phyloP scores from a whole-genome alignment of 805 yeast genomes.

The Nakazawaea anatomiae region DNA sequence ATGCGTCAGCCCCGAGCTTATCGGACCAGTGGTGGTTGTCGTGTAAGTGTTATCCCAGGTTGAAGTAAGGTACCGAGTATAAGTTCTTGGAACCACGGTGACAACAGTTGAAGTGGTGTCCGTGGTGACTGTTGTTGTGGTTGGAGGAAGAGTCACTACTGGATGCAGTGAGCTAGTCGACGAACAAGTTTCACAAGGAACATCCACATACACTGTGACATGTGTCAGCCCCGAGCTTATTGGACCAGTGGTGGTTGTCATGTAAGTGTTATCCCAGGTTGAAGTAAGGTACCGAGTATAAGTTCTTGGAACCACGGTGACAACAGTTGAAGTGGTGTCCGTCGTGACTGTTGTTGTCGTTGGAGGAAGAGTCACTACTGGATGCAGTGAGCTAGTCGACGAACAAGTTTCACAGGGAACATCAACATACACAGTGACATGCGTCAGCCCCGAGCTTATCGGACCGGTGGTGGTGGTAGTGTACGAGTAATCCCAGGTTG shows the following conservation, averaged over 20 bases:
- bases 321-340: not conserved
- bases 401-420: not conserved
- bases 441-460: constrained; percentile 2
- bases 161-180: not conserved
- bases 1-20: constrained; percentile 3
- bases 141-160: not conserved
- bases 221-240: constrained; percentile 2
- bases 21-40: constrained; percentile 5
- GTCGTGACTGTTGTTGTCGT: not conserved
- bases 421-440: constrained; percentile 1
- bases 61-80: constrained; percentile 3
- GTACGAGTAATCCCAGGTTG: constrained; percentile 1
- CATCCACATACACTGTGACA: constrained; percentile 3
- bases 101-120: constrained; percentile 1
- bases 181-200: not conserved
- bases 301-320: not conserved
- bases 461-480: constrained; percentile 6
- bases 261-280: not conserved
- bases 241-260: constrained; percentile 3
- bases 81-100: not conserved
- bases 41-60: constrained; percentile 1
- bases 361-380: not conserved
- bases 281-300: constrained; percentile 1
- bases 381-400: not conserved
- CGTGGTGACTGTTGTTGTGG: not conserved